phyloP scores from a whole-genome alignment of 345 rosid genomes.

The Orychophragmus violaceus region DNA sequence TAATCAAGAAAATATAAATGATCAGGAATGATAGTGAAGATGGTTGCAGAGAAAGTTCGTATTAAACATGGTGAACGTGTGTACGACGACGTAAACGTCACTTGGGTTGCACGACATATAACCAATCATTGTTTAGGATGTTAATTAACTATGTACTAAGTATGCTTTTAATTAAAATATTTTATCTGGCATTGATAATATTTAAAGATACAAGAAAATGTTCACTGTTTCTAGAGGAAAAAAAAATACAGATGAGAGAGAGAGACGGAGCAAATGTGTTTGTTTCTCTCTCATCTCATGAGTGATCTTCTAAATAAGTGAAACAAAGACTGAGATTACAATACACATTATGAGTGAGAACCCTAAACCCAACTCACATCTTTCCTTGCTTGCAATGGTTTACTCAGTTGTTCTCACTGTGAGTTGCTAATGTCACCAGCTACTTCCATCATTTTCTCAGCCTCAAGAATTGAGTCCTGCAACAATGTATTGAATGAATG shows the following conservation, averaged over 20 bases:
- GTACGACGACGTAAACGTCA: constrained; percentile 20
- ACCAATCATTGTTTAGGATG: constrained; percentile 14
- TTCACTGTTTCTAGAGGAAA: not conserved
- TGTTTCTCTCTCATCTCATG: not conserved
- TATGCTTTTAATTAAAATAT: not conserved
- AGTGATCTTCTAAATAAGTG: not conserved
- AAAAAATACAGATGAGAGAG: constrained; percentile 4
- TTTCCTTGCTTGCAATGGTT: constrained; percentile 9
- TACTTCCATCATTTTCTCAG: constrained; percentile 28
- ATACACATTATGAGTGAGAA: not conserved
- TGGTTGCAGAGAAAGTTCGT: constrained; percentile 22
- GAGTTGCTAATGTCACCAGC: constrained; percentile 32
- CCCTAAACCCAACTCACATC: not conserved
- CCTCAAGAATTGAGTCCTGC: constrained; percentile 41
- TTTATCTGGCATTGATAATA: not conserved
- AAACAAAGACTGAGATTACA: constrained; percentile 10
- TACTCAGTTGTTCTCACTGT: constrained; percentile 20
- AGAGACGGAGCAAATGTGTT: not conserved
- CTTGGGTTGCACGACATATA: constrained; percentile 26
- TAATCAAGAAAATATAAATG: not conserved
- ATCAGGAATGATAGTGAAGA: not conserved
- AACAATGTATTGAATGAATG: not conserved
- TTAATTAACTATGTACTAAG: not conserved
- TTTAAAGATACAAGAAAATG: not conserved
- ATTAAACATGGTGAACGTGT: constrained; percentile 22